Evolutionary conservation across 139 green algal genomes (phyloP).

Genomic region (Diplosphaera chodatii): DNA sequence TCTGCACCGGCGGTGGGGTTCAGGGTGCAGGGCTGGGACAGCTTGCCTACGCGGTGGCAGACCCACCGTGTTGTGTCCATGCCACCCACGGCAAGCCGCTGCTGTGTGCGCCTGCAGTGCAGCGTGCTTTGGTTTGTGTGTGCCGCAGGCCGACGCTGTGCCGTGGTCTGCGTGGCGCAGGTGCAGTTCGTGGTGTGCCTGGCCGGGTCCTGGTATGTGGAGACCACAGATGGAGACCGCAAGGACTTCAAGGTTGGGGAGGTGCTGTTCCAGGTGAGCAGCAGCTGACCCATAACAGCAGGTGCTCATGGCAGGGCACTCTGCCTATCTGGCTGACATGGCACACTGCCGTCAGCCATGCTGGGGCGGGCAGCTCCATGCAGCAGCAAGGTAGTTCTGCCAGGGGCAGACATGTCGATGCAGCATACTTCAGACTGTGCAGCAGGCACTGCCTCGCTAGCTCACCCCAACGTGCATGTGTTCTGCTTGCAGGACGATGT

Average conservation of each 20-base stretch:
- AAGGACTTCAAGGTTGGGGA: background rate
- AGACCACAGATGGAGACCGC: background rate
- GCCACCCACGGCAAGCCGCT: no score
- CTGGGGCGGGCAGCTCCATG: no score
- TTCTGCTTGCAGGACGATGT: background rate
- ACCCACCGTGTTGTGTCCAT: no score
- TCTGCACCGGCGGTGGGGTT: background rate
- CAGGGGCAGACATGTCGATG: no score
- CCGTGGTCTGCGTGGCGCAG: background rate
- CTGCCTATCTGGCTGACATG: no score
- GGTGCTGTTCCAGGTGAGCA: background rate
- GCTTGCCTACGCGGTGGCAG: background rate
- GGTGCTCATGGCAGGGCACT: background rate
- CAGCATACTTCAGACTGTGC: no score
- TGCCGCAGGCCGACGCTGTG: no score
- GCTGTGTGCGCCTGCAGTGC: no score
- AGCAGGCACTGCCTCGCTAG: no score
- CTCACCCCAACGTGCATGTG: background rate
- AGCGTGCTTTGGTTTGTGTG: no score
- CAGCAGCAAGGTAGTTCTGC: no score
- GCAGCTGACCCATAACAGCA: background rate
- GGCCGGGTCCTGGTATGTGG: background rate
- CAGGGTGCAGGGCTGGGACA: no score
- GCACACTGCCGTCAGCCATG: background rate
- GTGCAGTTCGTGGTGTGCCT: background rate